Evolutionary conservation across 208 protist species (phyloP), one percentile per base, ranked within the genome.

Genomic region (Crithidia mellificae): DNA sequence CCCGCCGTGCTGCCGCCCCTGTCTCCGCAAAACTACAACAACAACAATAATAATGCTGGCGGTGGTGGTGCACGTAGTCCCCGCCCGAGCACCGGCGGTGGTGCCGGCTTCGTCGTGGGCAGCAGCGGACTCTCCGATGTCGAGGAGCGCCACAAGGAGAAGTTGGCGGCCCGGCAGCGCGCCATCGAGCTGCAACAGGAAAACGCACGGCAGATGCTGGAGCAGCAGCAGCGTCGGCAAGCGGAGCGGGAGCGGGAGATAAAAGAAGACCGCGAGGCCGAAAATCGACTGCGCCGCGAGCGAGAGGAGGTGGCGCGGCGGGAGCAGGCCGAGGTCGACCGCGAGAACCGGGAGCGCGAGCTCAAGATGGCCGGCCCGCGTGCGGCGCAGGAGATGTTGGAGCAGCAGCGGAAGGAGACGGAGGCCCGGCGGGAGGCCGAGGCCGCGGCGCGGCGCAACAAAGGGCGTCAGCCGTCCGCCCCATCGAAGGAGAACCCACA

Each of bases 181-280:
- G 86, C 84, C 24, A 76, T 84, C 39, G 80, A 90, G 63, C 47
- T 91, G n/a, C 90, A 95, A 46, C 62, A 76, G 20, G 90, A 91
- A 57, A 93, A 92, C 54, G 87, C 74, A 46, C 77, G 77, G 0
- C 78, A 86, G 38, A 90, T 84, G 68, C 72, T 81, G 51, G 78
- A 88, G 53, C 83, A 85, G 62, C 58, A 81, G 39, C 76, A 68
- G 34, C 84, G 73, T 14, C 77, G 68, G 53, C 43, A 82, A 46
- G 72, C 76, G 11, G 85, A 83, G 62, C 67, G 65, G 22, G 68
- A 75, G 52, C 76, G 68, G 6, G 72, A 82, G 57, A 63, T 61
- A 0, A 61, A 75, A 20, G 78, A 83, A 39, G 75, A 89, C 14
- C 68, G 54, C 56, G 72, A 74, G 51, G 63, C 74, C 63, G 90